phyloP scores from a whole-genome alignment of 1,139 yeast genomes.

The Debaryomyces sp. region DNA sequence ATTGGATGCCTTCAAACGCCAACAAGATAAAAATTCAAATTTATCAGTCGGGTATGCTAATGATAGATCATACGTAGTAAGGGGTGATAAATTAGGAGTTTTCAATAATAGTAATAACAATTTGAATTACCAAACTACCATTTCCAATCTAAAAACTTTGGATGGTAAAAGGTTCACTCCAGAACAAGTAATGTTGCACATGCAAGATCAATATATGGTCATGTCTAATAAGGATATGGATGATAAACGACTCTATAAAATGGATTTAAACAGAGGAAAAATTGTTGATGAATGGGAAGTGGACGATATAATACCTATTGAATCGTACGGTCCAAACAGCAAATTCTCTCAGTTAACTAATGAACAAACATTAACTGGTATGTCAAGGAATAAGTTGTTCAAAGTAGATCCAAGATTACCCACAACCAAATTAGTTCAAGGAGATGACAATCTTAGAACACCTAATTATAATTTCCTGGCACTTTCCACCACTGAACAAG shows the following conservation, averaged over 20 bases:
- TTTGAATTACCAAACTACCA: conserved; percentile 67
- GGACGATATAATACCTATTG: conserved; percentile 45
- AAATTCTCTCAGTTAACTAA: conserved; percentile 74
- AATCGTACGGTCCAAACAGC: conserved; percentile 64
- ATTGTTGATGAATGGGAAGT: conserved; percentile 83
- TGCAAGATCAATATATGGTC: conserved; percentile 69
- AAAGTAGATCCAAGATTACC: conserved; percentile 76
- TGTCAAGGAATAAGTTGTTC: conserved; percentile 66
- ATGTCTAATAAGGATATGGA: conserved; percentile 54
- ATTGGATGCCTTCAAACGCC: conserved; percentile 14
- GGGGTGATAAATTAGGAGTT: conserved; percentile 81
- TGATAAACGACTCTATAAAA: conserved; percentile 52
- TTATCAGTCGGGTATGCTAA: conserved; percentile 71
- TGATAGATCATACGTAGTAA: conserved; percentile 74
- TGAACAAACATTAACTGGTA: conserved; percentile 75
- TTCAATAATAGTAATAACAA: conserved; percentile 61
- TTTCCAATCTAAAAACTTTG: conserved; percentile 57
- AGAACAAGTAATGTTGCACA: conserved; percentile 69
- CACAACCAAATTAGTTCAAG: conserved; percentile 55
- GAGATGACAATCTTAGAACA: conserved; percentile 48
- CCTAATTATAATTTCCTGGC: conserved; percentile 61
- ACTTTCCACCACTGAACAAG: conserved; percentile 71
- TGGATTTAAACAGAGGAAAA: conserved; percentile 81
- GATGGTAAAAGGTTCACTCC: conserved; percentile 63
- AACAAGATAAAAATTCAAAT: conserved; percentile 54